Conservation (phyloP, 163 green algal genomes). For the Chlorella variabilis region DNA sequence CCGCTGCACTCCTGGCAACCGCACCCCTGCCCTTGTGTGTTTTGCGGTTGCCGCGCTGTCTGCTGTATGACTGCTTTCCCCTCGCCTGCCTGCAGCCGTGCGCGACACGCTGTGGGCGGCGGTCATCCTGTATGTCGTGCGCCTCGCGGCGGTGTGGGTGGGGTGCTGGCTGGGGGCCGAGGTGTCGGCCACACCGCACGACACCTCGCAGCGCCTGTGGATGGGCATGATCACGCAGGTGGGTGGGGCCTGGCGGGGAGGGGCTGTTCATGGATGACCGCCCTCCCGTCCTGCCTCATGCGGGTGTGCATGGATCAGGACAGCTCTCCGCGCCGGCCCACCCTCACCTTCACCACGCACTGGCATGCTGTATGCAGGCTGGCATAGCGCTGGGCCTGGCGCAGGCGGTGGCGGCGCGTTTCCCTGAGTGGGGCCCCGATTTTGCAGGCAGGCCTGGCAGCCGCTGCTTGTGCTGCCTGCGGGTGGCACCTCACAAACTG, state of each 20-base stretch:
- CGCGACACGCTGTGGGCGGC: conserved; percentile 67
- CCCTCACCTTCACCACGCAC: too few species aligned
- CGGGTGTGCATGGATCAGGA: too few species aligned
- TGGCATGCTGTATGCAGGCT: conserved; percentile 66
- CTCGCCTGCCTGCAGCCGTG: conserved; percentile 50
- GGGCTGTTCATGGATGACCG: too few species aligned
- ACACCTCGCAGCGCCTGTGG: conserved; percentile 70
- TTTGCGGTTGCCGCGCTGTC: conserved; percentile 59
- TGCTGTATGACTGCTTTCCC: neutral
- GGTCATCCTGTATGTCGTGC: conserved; percentile 56
- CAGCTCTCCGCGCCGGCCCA: too few species aligned
- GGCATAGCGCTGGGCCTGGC: conserved; percentile 88
- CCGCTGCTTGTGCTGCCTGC: too few species aligned
- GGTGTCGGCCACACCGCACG: conserved; percentile 60
- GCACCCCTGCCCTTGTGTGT: too few species aligned
- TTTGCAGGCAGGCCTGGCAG: conserved; percentile 49
- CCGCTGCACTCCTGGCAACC: neutral
- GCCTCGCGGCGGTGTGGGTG: conserved; percentile 63
- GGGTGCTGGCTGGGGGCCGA: conserved; percentile 67
- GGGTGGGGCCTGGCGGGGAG: neutral
- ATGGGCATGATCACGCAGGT: conserved; percentile 88
- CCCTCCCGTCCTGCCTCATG: too few species aligned
- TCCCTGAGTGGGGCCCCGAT: conserved; percentile 79
- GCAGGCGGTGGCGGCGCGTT: conserved; percentile 70
- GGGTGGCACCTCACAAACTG: too few species aligned